These are phyloP conservation scores for Crithidia acanthocephali DNA, from an alignment of 208 protist genomes.

Conservation along the genomic window DNA sequence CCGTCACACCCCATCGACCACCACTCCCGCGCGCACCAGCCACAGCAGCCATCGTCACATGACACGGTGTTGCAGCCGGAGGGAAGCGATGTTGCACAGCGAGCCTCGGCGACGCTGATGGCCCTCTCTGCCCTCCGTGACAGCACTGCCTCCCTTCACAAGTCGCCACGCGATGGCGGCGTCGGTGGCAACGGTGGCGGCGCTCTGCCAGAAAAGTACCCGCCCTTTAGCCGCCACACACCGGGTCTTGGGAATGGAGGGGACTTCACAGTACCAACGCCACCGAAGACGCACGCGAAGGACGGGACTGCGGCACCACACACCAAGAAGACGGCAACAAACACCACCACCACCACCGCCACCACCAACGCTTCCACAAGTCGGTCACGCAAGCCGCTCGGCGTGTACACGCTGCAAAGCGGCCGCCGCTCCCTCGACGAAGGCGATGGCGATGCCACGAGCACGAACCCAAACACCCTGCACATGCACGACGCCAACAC, in stretches of 20 bases:
- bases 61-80: constrained; percentile 6
- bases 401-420: constrained; percentile 21
- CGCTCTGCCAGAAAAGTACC: constrained; percentile 5
- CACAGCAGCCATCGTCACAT: neutral
- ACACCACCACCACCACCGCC: too few relatives aligned
- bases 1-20: neutral
- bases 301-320: neutral
- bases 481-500: constrained; percentile 8
- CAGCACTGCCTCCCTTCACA: constrained; percentile 1
- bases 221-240: neutral
- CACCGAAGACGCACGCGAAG: neutral
- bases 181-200: neutral
- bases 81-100: constrained; percentile 15
- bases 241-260: neutral
- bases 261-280: neutral
- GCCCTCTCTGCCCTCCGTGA: constrained; percentile 30
- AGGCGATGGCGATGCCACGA: neutral
- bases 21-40: neutral
- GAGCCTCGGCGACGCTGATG: constrained; percentile 20
- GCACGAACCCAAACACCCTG: neutral
- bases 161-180: neutral
- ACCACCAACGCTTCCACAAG: neutral
- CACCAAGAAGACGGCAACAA: neutral
- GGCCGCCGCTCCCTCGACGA: constrained; percentile 14
- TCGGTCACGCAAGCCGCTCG: constrained; percentile 22